Evolutionary conservation across 2,329 filamentous ascomycete genomes (phyloP), one percentile per base, ranked within the genome.

Genomic region (Neonectria ditissima): DNA sequence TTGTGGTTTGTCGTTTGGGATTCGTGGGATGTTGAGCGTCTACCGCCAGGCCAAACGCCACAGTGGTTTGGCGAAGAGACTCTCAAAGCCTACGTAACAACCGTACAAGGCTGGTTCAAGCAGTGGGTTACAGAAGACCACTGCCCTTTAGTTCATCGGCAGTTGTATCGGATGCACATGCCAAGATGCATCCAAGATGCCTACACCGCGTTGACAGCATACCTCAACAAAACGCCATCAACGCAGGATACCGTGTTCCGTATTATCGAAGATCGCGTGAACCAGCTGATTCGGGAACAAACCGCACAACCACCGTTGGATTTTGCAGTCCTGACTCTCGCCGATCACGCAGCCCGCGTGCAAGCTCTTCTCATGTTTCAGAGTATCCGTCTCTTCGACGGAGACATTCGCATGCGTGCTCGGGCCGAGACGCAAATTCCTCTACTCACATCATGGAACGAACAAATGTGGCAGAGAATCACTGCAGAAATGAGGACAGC

Each of bases 71-170:
- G 30, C 30, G 30, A 32, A 32, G 30, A 32, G 56, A 59, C 44
- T 11, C 62, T 79, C 14, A 74, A 74, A 55, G 67, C 68, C 9
- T 77, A 74, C 65, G 69, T 76, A 53, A 62, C 66, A 18, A 64
- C 57, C 22, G 62, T 75, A 34, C 60, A 57, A 18, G 41, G 8
- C 9, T 76, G 72, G 68, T 67, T 76, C 4, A 39, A 44, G 4
- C 59, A 73, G 20, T 77, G 76, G 74, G 57, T 74, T 16, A 34
- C 59, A 20, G 63, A 68, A 43, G 69, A 65, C 16, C 71, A 71
- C 26, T 71, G 68, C 43, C 72, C 72, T 2, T 71, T 78, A 16
- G 73, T 77, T 44, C 76, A 78, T 51, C 48, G 63, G 3, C 59
- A 63, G 1, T 68, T 78, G 1, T 77, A 76, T 43, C 30, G 30